Evolutionary conservation across 495 filamentous ascomycete species (phyloP), one percentile per base, ranked within the genome.

Genomic region (Immersiella caudata): DNA sequence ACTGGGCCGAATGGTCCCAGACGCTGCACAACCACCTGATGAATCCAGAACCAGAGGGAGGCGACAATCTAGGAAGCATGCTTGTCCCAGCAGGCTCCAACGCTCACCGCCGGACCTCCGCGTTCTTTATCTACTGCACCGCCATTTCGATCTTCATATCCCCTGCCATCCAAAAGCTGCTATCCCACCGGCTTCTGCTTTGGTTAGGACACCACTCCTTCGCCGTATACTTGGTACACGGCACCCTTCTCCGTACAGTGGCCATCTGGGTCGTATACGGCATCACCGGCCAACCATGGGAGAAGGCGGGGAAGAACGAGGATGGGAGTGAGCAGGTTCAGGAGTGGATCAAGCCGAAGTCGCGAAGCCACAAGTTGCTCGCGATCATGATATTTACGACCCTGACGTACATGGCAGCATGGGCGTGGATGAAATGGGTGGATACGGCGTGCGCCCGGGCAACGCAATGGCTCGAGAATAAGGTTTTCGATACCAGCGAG

Each of bases 141-240:
- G 83, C 85, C n/a, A 66, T 81, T 26, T 78, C 78, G 26, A 82
- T 88, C 68, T 86, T 85, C 70, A 77, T 90, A 52, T 87, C 86
- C 1, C 85, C 84, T 3, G 70, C 77, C 7, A 75, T 85, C 24
- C 86, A 89, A 67, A 79, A 81, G 24, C 74, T 84, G 35, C 80
- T 91, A 7, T 83, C 86, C 6, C 84, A 84, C 73, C 78, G 80
- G 18, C 72, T 84, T 6, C 79, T 91, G 6, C 83, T 89, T 66
- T 90, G 87, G 87, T 78, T 90, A 21, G 88, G 88, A 18, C 85
- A 86, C 69, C 85, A 89, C 73, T 86, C 83, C 50, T 91, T 91
- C 70, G 88, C 88, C 22, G 86, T 91, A 29, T 91, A 91, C 68
- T 83, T 91, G 5, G 78, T 85, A 6, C 88, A 91, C 79, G 88